These are phyloP conservation scores for Ramularia collo-cygni DNA, from an alignment of 2,329 filamentous ascomycete genomes.

Conservation along the genomic window DNA sequence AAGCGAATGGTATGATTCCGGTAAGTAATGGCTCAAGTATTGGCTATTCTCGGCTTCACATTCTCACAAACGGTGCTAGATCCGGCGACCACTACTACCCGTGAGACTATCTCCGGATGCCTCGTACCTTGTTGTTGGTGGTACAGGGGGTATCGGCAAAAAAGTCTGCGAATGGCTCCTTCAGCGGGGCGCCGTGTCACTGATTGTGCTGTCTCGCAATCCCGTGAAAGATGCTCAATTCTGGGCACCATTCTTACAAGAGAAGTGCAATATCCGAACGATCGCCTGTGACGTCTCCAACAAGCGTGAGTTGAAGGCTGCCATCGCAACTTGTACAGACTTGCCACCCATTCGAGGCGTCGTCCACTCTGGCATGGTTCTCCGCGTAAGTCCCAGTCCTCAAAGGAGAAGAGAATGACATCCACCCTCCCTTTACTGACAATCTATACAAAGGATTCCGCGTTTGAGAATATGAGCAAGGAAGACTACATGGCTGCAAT, in stretches of 20 bases:
- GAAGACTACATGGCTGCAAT: conserved; percentile 11
- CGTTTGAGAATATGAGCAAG: conserved; percentile 3
- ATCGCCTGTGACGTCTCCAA: neutral
- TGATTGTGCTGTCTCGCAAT: neutral
- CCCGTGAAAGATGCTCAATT: no score
- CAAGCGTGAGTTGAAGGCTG: neutral
- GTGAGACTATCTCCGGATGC: conserved; percentile 2
- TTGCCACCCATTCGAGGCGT: neutral
- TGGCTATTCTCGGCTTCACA: no score
- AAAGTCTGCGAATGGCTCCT: neutral
- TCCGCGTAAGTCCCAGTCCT: no score
- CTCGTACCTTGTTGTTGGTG: neutral
- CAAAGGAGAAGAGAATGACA: no score
- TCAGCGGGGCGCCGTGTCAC: neutral
- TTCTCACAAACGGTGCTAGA: no score
- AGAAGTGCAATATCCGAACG: no score
- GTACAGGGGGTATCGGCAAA: neutral
- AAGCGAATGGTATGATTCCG: neutral
- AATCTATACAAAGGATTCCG: no score
- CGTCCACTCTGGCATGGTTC: neutral
- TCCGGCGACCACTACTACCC: neutral
- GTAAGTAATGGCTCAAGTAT: neutral
- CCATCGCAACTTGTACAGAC: neutral
- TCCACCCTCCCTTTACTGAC: no score
- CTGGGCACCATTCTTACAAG: no score